Conservation (phyloP, 2,329 filamentous ascomycete genomes). For the Nemania bipapillata region DNA sequence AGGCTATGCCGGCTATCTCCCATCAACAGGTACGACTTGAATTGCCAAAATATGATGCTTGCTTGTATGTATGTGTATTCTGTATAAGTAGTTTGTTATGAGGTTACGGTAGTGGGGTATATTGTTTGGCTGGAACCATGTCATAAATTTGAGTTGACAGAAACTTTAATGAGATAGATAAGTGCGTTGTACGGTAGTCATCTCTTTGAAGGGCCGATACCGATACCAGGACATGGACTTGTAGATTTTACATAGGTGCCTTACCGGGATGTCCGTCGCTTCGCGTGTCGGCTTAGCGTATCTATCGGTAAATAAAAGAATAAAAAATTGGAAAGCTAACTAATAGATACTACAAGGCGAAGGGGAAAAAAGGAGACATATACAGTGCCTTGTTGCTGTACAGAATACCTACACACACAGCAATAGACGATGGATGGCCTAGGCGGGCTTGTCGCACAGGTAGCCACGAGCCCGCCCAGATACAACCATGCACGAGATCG, state of each 20-base stretch:
- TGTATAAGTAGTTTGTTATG: slow-evolving; percentile 15
- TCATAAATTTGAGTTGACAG: not conserved
- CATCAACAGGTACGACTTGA: not conserved
- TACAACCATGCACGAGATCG: slow-evolving; percentile 43
- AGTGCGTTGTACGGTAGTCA: not conserved
- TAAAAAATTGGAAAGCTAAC: not conserved
- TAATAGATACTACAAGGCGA: no score
- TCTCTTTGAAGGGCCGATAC: no score
- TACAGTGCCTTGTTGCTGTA: slow-evolving; percentile 1
- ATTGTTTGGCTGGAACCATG: not conserved
- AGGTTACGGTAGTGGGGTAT: not conserved
- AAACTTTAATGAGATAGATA: slow-evolving; percentile 1
- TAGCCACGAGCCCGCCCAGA: slow-evolving; percentile 38
- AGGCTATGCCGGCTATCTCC: slow-evolving; percentile 13
- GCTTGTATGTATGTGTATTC: not conserved
- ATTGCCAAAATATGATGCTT: slow-evolving; percentile 2
- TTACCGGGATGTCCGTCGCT: not conserved
- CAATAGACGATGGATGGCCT: slow-evolving; percentile 16
- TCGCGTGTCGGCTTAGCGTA: slow-evolving; percentile 15
- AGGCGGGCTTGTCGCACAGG: slow-evolving; percentile 29
- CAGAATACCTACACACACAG: slow-evolving; percentile 6
- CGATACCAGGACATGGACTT: not conserved
- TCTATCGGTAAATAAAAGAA: slow-evolving; percentile 1
- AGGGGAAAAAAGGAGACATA: slow-evolving; percentile 9
- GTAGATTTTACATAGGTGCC: no score